Conservation (phyloP, 495 filamentous ascomycete genomes). For the Aspergillus olivimuriae region DNA sequence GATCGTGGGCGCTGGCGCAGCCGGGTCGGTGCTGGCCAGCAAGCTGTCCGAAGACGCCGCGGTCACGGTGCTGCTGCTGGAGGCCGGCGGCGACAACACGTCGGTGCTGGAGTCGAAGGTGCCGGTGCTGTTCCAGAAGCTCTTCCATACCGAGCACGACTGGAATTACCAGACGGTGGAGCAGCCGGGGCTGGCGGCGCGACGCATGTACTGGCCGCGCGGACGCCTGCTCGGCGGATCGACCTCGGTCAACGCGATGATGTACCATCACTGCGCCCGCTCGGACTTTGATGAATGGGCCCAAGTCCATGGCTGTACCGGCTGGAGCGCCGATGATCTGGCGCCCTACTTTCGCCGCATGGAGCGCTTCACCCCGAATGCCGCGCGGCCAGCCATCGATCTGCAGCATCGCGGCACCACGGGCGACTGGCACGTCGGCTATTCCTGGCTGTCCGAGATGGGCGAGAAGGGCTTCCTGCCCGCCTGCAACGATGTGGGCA, state of each 20-base stretch:
- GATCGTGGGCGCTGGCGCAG: conserved; percentile 33
- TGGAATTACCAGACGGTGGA: conserved; percentile 21
- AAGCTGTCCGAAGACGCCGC: conserved; percentile 42
- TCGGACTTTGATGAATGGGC: conserved; percentile 20
- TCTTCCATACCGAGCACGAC: conserved; percentile 18
- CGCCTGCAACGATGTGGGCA: conserved; percentile 14
- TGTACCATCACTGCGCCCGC: conserved; percentile 16
- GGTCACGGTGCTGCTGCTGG: conserved; percentile 40
- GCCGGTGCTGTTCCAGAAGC: conserved; percentile 15
- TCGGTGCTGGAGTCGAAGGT: conserved; percentile 18
- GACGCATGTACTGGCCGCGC: conserved; percentile 17
- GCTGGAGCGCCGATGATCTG: conserved; percentile 14
- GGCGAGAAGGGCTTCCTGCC: conserved; percentile 16
- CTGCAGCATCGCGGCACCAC: conserved; percentile 6
- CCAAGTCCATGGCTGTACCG: conserved; percentile 12
- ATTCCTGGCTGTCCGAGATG: conserved; percentile 18
- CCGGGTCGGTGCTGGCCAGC: conserved; percentile 43
- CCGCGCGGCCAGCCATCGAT: conserved; percentile 12
- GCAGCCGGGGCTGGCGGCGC: conserved; percentile 12
- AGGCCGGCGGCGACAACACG: conserved; percentile 37
- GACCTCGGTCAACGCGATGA: conserved; percentile 18
- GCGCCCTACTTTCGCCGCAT: conserved; percentile 12
- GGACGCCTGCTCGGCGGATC: conserved; percentile 16
- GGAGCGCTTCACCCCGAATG: conserved; percentile 18
- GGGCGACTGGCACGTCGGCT: conserved; percentile 14